phyloP scores from a whole-genome alignment of 306 rosid species.

The Arachis hypogaea region DNA sequence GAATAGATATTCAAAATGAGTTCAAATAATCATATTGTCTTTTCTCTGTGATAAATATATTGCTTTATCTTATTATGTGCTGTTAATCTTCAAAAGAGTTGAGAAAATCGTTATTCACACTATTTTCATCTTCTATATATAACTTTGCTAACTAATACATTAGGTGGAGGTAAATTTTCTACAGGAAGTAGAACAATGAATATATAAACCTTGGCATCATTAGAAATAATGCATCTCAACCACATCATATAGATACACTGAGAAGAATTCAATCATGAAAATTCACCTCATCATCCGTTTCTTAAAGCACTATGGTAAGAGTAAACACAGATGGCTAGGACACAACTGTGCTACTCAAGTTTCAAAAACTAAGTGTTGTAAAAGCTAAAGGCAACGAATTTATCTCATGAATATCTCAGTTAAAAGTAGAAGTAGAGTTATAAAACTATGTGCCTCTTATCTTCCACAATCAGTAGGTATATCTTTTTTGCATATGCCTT shows the following conservation, averaged over 20 bases:
- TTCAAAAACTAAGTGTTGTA: neutral
- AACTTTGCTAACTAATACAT: too few species aligned
- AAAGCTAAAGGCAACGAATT: constrained; percentile 33
- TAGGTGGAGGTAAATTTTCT: too few species aligned
- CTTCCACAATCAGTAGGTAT: constrained; percentile 88
- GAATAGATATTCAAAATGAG: too few species aligned
- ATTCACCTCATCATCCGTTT: constrained; percentile 85
- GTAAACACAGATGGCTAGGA: constrained; percentile 48
- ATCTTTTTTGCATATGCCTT: constrained; percentile 81
- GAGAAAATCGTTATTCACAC: too few species aligned
- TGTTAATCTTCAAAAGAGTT: too few species aligned
- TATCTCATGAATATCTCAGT: constrained; percentile 1
- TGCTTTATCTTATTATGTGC: too few species aligned
- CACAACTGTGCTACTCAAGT: constrained; percentile 14
- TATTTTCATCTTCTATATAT: too few species aligned
- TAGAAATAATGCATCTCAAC: constrained; percentile 6
- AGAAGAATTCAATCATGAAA: constrained; percentile 39
- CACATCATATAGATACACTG: constrained; percentile 20
- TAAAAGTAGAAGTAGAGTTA: constrained; percentile 21
- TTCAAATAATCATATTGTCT: too few species aligned
- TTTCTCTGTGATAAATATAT: too few species aligned
- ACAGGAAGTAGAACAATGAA: too few species aligned
- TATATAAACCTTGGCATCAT: constrained; percentile 41
- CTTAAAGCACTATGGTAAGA: constrained; percentile 78
- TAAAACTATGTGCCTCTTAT: constrained; percentile 47